Conservation (phyloP, 2,329 filamentous ascomycete species). For the Sporothrix sp. region DNA sequence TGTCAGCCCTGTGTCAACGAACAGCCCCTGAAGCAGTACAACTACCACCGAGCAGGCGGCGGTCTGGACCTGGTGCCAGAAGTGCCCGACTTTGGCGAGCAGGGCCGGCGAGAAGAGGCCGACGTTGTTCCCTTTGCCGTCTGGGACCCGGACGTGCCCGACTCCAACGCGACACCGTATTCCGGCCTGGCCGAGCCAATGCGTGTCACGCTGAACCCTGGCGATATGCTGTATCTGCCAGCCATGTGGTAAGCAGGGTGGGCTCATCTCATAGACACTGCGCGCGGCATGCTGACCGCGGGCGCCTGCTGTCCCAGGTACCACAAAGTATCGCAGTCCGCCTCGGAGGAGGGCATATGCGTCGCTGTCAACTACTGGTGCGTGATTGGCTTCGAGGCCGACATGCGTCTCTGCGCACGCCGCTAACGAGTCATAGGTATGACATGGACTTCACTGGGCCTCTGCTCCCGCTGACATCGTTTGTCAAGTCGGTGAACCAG, state of each 20-base stretch:
- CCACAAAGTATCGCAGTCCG: constrained; percentile 70
- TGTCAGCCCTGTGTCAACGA: constrained; percentile 63
- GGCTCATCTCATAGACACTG: too few relatives aligned
- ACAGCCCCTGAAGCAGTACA: constrained; percentile 43
- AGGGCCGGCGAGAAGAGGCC: constrained; percentile 23
- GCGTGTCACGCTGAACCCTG: constrained; percentile 57
- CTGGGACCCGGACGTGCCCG: constrained; percentile 62
- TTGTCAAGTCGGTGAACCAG: constrained; percentile 35
- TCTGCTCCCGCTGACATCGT: constrained; percentile 52
- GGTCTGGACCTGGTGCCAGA: constrained; percentile 21
- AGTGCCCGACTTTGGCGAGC: constrained; percentile 4
- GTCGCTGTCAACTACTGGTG: constrained; percentile 77
- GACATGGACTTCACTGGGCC: constrained; percentile 68
- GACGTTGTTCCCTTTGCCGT: constrained; percentile 54
- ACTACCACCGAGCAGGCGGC: constrained; percentile 40
- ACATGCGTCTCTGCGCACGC: neutral
- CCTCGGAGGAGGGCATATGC: constrained; percentile 58
- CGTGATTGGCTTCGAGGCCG: neutral
- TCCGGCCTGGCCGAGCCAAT: constrained; percentile 51
- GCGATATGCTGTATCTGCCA: constrained; percentile 75
- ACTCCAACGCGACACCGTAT: constrained; percentile 42
- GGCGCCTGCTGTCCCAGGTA: too few relatives aligned
- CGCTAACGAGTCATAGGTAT: constrained; percentile 43
- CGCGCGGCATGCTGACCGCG: too few relatives aligned
- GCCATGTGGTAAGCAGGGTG: too few relatives aligned